These are phyloP conservation scores for Chondrus crispus DNA, from an alignment of 23 red algal genomes.

Conservation along the genomic window DNA sequence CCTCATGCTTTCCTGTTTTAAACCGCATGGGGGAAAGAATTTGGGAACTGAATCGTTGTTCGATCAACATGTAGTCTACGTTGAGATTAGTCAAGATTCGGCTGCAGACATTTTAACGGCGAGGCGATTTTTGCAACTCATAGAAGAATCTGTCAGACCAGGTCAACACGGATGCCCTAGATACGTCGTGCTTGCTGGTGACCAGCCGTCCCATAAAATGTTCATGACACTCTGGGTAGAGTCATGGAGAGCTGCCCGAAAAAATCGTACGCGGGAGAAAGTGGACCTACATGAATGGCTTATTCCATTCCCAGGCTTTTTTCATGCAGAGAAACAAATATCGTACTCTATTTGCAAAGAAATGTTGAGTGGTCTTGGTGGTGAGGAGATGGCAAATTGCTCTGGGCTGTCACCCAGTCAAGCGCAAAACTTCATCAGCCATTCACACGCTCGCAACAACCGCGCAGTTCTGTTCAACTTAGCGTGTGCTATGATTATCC, in stretches of 20 bases:
- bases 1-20: neutral
- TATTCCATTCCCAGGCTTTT: conserved; percentile 5
- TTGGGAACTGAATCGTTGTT: neutral
- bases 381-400: neutral
- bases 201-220: neutral
- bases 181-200: neutral
- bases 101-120: neutral
- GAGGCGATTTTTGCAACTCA: neutral
- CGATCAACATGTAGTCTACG: neutral
- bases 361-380: neutral
- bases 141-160: neutral
- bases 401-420: neutral
- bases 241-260: neutral
- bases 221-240: neutral
- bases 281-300: neutral
- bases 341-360: neutral
- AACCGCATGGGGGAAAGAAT: neutral
- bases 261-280: neutral
- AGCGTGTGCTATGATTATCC: neutral
- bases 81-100: neutral
- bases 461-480: neutral
- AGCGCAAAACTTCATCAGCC: neutral
- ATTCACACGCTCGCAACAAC: conserved; percentile 2
- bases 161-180: neutral
- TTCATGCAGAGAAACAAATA: neutral